Evolutionary conservation across 129 eudicot species (phyloP).

Genomic region (Pseudognaphalium luteoalbum): DNA sequence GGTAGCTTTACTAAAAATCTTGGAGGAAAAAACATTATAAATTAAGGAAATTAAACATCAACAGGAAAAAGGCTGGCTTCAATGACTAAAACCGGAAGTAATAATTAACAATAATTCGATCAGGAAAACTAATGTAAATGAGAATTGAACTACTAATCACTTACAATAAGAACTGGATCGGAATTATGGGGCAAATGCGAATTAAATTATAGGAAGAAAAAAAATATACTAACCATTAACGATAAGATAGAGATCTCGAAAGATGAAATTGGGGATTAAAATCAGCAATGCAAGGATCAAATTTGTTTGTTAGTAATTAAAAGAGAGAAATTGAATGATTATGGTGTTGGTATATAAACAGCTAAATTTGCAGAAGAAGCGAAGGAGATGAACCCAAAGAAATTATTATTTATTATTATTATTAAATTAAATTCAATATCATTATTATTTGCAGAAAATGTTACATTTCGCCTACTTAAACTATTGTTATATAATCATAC

Average conservation of each 20-base stretch:
- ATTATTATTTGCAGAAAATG: background rate
- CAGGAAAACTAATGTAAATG: constrained; percentile 8
- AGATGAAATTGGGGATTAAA: constrained; percentile 26
- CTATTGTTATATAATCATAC: background rate
- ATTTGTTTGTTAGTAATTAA: constrained; percentile 31
- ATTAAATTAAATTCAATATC: background rate
- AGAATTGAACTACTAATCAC: constrained; percentile 24
- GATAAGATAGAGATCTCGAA: constrained; percentile 28
- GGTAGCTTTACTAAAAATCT: constrained; percentile 14
- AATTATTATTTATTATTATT: background rate
- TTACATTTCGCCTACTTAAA: constrained; percentile 3
- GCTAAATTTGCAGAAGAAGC: constrained; percentile 65
- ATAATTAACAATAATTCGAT: background rate
- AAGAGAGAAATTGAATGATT: constrained; percentile 32
- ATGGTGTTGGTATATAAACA: constrained; percentile 31
- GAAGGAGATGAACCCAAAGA: constrained; percentile 74
- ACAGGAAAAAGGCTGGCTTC: background rate
- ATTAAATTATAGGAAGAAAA: background rate
- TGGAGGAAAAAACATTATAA: background rate
- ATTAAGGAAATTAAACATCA: background rate
- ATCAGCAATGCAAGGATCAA: constrained; percentile 45
- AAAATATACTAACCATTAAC: constrained; percentile 35
- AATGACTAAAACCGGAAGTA: background rate
- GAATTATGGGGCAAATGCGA: constrained; percentile 6
- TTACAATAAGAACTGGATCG: constrained; percentile 27